Evolutionary conservation across 768 basidiomycete species (phyloP).

Genomic region (Suillus fuscotomentosus): DNA sequence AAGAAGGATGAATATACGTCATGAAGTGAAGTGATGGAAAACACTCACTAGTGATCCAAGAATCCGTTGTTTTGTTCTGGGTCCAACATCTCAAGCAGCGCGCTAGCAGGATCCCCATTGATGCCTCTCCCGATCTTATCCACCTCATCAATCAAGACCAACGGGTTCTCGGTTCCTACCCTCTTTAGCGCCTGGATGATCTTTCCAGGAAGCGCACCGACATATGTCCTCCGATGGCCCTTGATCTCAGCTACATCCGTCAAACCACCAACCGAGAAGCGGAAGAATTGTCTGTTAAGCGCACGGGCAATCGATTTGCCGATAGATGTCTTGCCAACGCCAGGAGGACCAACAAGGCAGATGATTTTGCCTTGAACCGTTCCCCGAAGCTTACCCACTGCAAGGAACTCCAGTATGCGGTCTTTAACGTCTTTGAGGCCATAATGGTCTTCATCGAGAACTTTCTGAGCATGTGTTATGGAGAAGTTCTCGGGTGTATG

Average conservation of each 20-base stretch:
- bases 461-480: slow-evolving; percentile 74
- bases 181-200: slow-evolving; percentile 93
- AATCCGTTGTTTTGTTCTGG: slow-evolving; percentile 95
- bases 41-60: slow-evolving; percentile 88
- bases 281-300: slow-evolving; percentile 88
- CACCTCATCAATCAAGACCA: slow-evolving; percentile 93
- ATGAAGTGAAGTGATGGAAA: not conserved
- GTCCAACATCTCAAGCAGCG: slow-evolving; percentile 89
- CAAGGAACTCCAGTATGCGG: slow-evolving; percentile 93
- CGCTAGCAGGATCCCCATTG: slow-evolving; percentile 92
- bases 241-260: slow-evolving; percentile 99
- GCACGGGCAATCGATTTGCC: slow-evolving; percentile 95
- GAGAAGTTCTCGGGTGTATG: slow-evolving; percentile 93
- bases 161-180: slow-evolving; percentile 90
- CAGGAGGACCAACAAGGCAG: slow-evolving; percentile 93
- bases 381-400: slow-evolving; percentile 91
- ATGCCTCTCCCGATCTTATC: slow-evolving; percentile 93
- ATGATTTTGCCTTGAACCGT: slow-evolving; percentile 98
- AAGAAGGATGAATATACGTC: not conserved
- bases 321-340: slow-evolving; percentile 96
- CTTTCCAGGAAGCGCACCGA: slow-evolving; percentile 91
- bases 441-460: slow-evolving; percentile 95
- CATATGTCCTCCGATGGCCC: slow-evolving; percentile 96
- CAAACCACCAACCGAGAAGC: slow-evolving; percentile 94
- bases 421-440: slow-evolving; percentile 91